These are phyloP conservation scores for Metschnikowia borealis DNA, from an alignment of 805 yeast species.

Conservation along the genomic window DNA sequence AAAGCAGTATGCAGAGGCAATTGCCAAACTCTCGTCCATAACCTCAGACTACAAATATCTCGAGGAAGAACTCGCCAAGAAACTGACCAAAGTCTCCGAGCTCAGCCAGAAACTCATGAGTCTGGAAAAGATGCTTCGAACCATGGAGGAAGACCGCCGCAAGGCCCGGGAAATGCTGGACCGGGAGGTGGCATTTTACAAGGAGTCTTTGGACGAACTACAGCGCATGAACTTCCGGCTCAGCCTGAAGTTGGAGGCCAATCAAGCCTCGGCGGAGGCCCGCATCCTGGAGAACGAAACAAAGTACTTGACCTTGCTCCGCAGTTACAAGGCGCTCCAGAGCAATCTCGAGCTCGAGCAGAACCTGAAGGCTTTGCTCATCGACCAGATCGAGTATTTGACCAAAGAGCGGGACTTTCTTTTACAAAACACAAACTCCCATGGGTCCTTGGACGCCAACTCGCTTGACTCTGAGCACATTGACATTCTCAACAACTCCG, in stretches of 20 bases:
- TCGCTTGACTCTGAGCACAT: not conserved
- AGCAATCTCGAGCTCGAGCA: constrained; percentile 51
- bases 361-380: constrained; percentile 47
- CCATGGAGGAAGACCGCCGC: constrained; percentile 26
- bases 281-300: constrained; percentile 13
- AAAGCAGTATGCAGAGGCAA: constrained; percentile 29
- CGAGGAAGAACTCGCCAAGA: constrained; percentile 28
- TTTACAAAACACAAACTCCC: constrained; percentile 7
- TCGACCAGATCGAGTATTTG: constrained; percentile 51
- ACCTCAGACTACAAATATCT: constrained; percentile 27
- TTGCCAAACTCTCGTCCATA: constrained; percentile 24
- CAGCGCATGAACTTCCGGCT: constrained; percentile 19
- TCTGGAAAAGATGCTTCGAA: constrained; percentile 27
- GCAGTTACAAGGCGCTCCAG: constrained; percentile 39
- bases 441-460: constrained; percentile 1
- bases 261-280: constrained; percentile 4
- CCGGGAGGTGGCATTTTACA: constrained; percentile 30
- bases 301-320: constrained; percentile 28
- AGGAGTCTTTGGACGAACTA: constrained; percentile 31
- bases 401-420: constrained; percentile 30
- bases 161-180: constrained; percentile 26
- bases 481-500: constrained; percentile 2
- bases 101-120: constrained; percentile 23
- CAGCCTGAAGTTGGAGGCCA: constrained; percentile 18
- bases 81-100: constrained; percentile 24